Evolutionary conservation across 2,329 filamentous ascomycete species (phyloP).

Genomic region (Colletotrichum sp.): DNA sequence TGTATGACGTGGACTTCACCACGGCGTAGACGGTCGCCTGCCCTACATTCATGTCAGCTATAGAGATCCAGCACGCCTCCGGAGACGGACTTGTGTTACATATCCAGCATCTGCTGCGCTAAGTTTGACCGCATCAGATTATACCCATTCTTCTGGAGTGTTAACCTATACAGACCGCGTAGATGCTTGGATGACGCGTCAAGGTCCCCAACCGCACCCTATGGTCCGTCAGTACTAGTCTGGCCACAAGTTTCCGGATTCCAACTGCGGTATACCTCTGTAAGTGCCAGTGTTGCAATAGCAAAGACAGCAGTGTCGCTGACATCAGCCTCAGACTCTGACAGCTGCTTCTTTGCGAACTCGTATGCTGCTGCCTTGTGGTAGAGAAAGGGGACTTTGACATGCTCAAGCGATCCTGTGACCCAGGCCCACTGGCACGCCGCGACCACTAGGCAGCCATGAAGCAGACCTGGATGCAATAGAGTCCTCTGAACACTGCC

Average conservation of each 20-base stretch:
- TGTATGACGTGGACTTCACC: slow-evolving; percentile 41
- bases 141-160: slow-evolving; percentile 25
- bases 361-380: slow-evolving; percentile 52
- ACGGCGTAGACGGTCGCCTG: slow-evolving; percentile 43
- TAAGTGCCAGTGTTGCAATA: slow-evolving; percentile 47
- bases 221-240: background rate
- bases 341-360: slow-evolving; percentile 48
- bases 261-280: slow-evolving; percentile 42
- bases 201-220: slow-evolving; percentile 48
- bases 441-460: slow-evolving; percentile 49
- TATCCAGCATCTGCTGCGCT: slow-evolving; percentile 48
- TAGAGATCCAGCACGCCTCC: background rate
- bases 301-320: slow-evolving; percentile 48
- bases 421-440: slow-evolving; percentile 52
- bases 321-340: slow-evolving; percentile 38
- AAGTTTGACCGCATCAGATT: slow-evolving; percentile 34
- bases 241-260: background rate
- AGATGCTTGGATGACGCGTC: slow-evolving; percentile 49
- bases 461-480: slow-evolving; percentile 49
- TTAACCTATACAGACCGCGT: slow-evolving; percentile 40
- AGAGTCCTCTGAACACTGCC: slow-evolving; percentile 46
- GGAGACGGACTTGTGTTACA: slow-evolving; percentile 29
- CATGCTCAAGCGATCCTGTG: slow-evolving; percentile 48
- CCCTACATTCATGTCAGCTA: slow-evolving; percentile 31
- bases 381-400: slow-evolving; percentile 49